Base-by-base conservation (phyloP, 1,139 yeast genomes). In the Pneumocystis wakefieldiae region DNA sequence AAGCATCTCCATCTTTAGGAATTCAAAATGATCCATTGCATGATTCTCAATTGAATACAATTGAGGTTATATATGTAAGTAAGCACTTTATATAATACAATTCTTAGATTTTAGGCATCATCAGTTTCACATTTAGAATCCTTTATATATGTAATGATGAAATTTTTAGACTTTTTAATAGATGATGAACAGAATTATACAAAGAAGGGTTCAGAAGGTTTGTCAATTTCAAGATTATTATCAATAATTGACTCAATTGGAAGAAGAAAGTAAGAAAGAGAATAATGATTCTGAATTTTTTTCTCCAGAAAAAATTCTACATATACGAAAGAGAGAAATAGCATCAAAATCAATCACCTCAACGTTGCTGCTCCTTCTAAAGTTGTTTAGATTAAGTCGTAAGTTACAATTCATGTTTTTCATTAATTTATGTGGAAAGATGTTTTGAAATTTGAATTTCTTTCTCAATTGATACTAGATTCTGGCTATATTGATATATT, bases 351-450 rank as follows among this genome's bases (percentile, higher is more conserved):
- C 86, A 1, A 78, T 86, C 2, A 77, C 86, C 0, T 80, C 82
- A 1, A 79, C 83, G 0, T 65, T 89, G 0, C 69, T 76, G 6
- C 69, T 81, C 24, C 71, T 92, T 37, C 72, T 85, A 41, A 80
- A 80, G 69, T 92, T 97, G 97, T 85, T 89, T 72, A 87, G 86
- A 70, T 74, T 80, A 14, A 85, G 83, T 62, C 96, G 67, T 65
- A 48, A 19, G 55, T 61, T 24, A 8, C n/a, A 42, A 17, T 17
- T 19, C 32, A 19, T 29, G 24, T 48, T 32, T 15, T 12, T n/a
- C 14, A 32, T 28, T 60, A 38, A 17, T 4, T 39, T 32, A 28
- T 17, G 10, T 38, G 19, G 17, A 32, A 53, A 65, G 67, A 92
- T 73, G 76, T 89, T 1, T 73, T 90, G 68, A 91, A 91, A 72